Base-by-base conservation (phyloP, 306 rosid genomes). In the Fagus crenata region DNA sequence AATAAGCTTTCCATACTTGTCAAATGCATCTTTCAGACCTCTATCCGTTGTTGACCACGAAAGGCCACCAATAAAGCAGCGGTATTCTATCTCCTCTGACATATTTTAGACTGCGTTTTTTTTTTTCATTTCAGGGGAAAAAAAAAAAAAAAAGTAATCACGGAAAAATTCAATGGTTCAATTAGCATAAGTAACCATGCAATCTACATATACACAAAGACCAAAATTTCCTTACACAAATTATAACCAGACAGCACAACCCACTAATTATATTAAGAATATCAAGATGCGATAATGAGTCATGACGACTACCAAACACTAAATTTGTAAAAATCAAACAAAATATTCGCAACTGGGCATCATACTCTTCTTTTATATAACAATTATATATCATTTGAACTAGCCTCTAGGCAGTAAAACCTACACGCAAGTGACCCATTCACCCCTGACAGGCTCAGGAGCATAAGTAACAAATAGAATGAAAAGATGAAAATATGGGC, bases 1-100 rank as follows among this genome's bases (percentile, higher is more conserved):
- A 31, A 91, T 17, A 80, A 96, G 99, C 81, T 91, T 93, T 75
- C 99, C 99, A 80, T 73, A 96, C 90, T 92, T 96, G 1, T 92
- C 96, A 82, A 96, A 96, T 15, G 98, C 83, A 41, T 92, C 97
- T 75, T 81, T 92, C 32, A 96, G 83, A 82, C 91, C 89, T 81
- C 96, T 88, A 81, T 96, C 99, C 49, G 92, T 82, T 5, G 98
- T 96, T 75, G 98, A 85, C 99, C 99, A 96, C 2, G 99, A 87
- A 86, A 96, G 96, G 88, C 98, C 98, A 76, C 99, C 99, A 81
- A 96, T 89, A 79, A 96, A 96, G 84, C 99, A 96, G 17, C 99
- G 93, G 53, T 87, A 92, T 81, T 92, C 99, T 22, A 84, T 87
- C 83, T 75, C 85, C 17, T 96, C 99, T 6, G 98, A 86, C 99